Base-by-base conservation (phyloP, 2,329 filamentous ascomycete species). In the Magnaporthiopsis poae region DNA sequence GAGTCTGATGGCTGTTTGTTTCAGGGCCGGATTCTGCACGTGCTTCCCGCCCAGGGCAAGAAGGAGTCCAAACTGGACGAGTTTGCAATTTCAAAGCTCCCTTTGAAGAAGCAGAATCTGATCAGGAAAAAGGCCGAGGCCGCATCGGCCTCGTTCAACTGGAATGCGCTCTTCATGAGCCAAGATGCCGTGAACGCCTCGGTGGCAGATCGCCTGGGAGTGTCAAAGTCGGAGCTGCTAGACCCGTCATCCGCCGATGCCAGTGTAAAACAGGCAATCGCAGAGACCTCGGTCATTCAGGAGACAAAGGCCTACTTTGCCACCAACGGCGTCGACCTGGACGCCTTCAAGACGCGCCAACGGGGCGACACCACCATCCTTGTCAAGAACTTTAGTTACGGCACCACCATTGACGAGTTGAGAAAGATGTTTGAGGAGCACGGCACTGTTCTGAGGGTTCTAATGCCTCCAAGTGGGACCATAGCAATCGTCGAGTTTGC, bases 111-210 rank as follows among this genome's bases (percentile, higher is more conserved):
- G 77, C 95, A 98, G 77, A 92, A 92, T 72, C 86, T 96, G 73
- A 90, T 98, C 71, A 91, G 90, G 75, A 90, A 90, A 73, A 96
- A 91, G 78, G 84, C 88, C 64, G 89, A 94, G 72, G 91, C 93
- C 29, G 84, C 90, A 11, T 89, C 88, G 36, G 87, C 85, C 63
- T 87, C 86, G 1, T 98, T 98, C 79, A 96, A 94, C 75, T 99
- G 95, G 95, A 99, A 99, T 80, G 94, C 93, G n/a, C 82, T 99
- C n/a, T 99, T 95, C 77, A 96, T 99, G 90, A 97, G 90, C 77
- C 90, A 92, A 79, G 93, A 99, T 80, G 91, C 95, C 64, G 92
- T 99, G 65, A 93, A 97, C 78, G 88, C 91, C 63, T 96, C 93
- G 7, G 87, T 96, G 68, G 92, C 95, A 63, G 87, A 89, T 74